Conservation (phyloP, 2,329 filamentous ascomycete genomes). For the Paraphoma chrysanthemicola region DNA sequence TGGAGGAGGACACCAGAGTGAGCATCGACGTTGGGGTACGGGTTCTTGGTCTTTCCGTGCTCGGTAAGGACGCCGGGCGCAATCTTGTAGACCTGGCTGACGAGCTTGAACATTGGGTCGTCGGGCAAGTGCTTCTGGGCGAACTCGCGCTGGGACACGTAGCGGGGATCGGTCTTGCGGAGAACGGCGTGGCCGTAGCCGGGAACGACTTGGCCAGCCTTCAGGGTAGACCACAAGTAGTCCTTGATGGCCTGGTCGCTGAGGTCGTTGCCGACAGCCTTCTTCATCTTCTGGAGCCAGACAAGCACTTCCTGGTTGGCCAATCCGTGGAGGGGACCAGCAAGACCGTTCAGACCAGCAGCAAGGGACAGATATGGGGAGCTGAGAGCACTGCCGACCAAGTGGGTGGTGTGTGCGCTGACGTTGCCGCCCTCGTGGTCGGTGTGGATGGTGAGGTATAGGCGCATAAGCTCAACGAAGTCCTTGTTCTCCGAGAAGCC, state of each 20-base stretch:
- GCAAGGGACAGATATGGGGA: conserved; percentile 96
- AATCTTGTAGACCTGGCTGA: conserved; percentile 99
- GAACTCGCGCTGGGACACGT: conserved; percentile 97
- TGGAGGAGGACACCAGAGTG: conserved; percentile 99
- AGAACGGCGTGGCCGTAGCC: conserved; percentile 99
- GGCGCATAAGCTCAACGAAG: conserved; percentile 97
- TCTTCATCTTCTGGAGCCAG: conserved; percentile 99
- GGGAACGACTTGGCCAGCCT: conserved; percentile 92
- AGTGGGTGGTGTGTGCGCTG: conserved; percentile 96
- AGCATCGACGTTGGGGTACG: conserved; percentile 97
- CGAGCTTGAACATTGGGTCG: conserved; percentile 99
- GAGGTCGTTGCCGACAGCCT: conserved; percentile 88
- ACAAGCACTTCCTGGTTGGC: conserved; percentile 99
- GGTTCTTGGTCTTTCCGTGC: conserved; percentile 99
- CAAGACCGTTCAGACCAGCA: conserved; percentile 96
- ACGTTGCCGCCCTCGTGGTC: conserved; percentile 99
- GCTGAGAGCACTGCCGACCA: conserved; percentile 95
- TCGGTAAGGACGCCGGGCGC: conserved; percentile 96
- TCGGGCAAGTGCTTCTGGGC: conserved; percentile 91
- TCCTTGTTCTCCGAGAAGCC: conserved; percentile 94
- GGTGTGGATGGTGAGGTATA: conserved; percentile 99
- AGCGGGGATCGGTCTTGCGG: conserved; percentile 99
- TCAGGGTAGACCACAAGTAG: conserved; percentile 98
- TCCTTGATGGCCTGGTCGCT: conserved; percentile 96
- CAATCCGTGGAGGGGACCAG: conserved; percentile 96